These are phyloP conservation scores for Petrea volubilis DNA, from an alignment of 257 asterid genomes.

Conservation along the genomic window DNA sequence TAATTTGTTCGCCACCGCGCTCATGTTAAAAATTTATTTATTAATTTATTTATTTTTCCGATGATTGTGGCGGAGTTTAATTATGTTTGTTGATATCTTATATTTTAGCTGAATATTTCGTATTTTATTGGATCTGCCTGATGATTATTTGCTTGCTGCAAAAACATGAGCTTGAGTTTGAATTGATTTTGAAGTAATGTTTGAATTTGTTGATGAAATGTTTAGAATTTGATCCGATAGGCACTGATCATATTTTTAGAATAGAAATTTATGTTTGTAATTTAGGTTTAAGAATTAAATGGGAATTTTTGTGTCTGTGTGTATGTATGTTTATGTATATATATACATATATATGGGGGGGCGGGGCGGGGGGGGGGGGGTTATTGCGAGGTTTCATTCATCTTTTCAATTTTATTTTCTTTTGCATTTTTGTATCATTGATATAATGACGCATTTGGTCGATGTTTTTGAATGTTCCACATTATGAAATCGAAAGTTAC, in stretches of 20 bases:
- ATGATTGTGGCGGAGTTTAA: not conserved
- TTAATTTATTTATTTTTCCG: not conserved
- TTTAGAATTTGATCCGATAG: not conserved
- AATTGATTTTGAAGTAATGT: not conserved
- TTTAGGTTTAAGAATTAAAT: no score
- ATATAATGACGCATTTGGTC: no score
- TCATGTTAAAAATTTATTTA: not conserved
- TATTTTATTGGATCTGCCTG: not conserved
- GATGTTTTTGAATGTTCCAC: no score
- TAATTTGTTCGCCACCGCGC: not conserved
- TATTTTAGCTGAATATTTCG: not conserved
- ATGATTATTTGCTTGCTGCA: not conserved
- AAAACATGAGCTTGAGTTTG: not conserved
- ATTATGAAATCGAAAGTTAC: no score
- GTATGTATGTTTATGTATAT: no score
- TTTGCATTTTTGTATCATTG: no score
- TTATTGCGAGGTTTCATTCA: no score
- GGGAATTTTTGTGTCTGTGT: no score
- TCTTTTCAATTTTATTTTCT: no score
- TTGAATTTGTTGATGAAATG: not conserved
- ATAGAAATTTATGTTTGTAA: not conserved
- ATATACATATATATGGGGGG: no score
- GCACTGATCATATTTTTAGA: not conserved
- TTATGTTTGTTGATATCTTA: not conserved
- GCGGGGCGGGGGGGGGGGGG: no score